Evolutionary conservation across 169 alveolate species (phyloP), one percentile per base, ranked within the genome.

Genomic region (Eimeria falciformis): DNA sequence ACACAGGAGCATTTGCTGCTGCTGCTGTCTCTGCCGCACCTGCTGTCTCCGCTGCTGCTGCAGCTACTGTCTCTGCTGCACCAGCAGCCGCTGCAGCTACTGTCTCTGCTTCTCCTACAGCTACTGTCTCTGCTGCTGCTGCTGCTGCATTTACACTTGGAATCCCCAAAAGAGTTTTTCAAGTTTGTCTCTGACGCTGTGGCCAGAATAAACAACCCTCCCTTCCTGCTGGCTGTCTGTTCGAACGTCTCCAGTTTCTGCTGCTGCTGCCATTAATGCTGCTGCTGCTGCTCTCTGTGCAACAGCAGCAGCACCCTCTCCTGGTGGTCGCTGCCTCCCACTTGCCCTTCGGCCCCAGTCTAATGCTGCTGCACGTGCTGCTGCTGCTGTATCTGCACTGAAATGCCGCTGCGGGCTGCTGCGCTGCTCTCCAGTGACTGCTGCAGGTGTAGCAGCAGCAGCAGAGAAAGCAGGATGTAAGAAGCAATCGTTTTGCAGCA

Each of bases 201-300:
- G 68, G 25, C 43, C 66, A 9, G 86, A 66, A 45, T 77, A 77
- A 66, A 77, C 25, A 29, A 77, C 66, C 45, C 68, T 47, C 18
- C 68, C 86, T n/a, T 77, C 86, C 33, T 77, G 86, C 46, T 43
- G 18, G 17, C 68, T 25, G 66, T 77, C 86, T 3, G 40, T 18
- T n/a, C 29, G 18, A 12, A 62, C 68, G 23, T 77, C 86, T n/a
- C 86, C 86, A 23, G 47, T 66, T 46, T 77, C 86, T 27, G 18
- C 86, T 46, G 86, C 86, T 77, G 86, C 86, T 43, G 86, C 86
- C 25, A 43, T 43, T 7, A 77, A 46, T 23, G 86, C 86, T 43
- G 86, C 86, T 77, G 86, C 86, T 77, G 86, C 86, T 12, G 86
- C 86, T 45, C 86, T 62, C 66, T 77, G 86, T 6, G 86, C 86